Evolutionary conservation across 768 basidiomycete genomes (phyloP), one percentile per base, ranked within the genome.

Genomic region (Cyathus striatus): DNA sequence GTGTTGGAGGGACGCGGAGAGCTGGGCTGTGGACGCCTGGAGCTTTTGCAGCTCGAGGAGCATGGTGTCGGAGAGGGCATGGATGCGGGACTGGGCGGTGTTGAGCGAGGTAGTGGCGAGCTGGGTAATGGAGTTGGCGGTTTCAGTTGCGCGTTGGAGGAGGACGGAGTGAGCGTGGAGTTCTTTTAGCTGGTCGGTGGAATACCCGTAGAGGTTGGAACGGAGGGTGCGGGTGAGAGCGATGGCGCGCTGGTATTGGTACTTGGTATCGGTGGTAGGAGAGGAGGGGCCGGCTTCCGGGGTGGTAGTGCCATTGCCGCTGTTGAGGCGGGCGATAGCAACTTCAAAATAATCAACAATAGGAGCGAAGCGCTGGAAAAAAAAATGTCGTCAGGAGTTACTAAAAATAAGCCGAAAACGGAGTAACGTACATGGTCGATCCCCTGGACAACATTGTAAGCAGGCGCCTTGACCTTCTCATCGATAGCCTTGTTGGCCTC

Each of bases 231-330:
- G 75, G 23, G 86, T 83, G 40, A 91, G 74, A 26, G 70, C 68
- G 47, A 77, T 69, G 36, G 76, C 86, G 37, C 88, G 86, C 57
- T 87, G 85, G 54, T 87, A 86, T 63, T 90, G 89, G 51, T 79
- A 86, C 58, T 85, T 76, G 35, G 73, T 65, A 49, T 81, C 75
- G 9, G 72, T 64, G 12, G 64, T 67, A 9, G 75, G 64, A 4
- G 67, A 65, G 23, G 76, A 65, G 5, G 70, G 58, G 14, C 68
- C 68, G 24, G 73, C 70, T 38, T 78, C 75, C 36, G 68, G 64
- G 36, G n/a, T n/a, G n/a, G n/a, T n/a, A n/a, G n/a, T n/a, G n/a
- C n/a, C n/a, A n/a, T n/a, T n/a, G n/a, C n/a, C n/a, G n/a, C 61
- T 66, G 58, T 76, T 75, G 42, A 74, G 59, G 16, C 63, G 66